phyloP scores from a whole-genome alignment of 805 yeast genomes.

The Nakazawaea pomicola region DNA sequence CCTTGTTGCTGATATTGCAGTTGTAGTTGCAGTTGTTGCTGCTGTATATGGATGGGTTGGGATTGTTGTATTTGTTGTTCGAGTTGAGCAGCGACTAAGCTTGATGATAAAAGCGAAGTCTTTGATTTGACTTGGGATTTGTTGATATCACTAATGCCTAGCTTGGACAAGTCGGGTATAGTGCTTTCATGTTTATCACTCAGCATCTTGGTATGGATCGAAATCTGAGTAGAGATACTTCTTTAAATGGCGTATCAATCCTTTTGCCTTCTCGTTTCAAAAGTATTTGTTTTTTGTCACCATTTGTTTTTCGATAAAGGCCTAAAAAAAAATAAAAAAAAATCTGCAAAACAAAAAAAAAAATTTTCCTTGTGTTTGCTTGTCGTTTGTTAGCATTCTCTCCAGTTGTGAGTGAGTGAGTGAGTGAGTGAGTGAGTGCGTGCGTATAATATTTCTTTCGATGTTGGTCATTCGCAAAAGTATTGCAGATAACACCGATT shows the following conservation, averaged over 20 bases:
- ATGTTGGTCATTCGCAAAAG: no score
- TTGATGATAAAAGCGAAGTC: slow-evolving; percentile 9
- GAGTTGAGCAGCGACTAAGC: slow-evolving; percentile 8
- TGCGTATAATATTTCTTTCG: no score
- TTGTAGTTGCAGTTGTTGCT: neutral
- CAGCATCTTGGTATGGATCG: neutral
- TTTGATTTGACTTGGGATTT: neutral
- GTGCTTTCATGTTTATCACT: neutral
- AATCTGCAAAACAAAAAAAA: no score
- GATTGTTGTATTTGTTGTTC: neutral
- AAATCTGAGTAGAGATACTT: neutral
- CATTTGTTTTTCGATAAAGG: no score
- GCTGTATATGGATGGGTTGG: neutral
- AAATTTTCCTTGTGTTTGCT: no score
- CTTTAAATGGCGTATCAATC: neutral
- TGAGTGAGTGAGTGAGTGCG: no score
- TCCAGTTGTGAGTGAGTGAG: no score
- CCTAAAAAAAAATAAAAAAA: no score
- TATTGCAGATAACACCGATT: no score
- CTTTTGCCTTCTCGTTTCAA: no score
- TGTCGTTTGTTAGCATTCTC: no score
- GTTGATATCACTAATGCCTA: slow-evolving; percentile 1
- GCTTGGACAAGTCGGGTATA: slow-evolving; percentile 3
- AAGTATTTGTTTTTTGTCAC: neutral
- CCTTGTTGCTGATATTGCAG: neutral